phyloP scores from a whole-genome alignment of 139 green algal genomes.

The Chloropicon primus region DNA sequence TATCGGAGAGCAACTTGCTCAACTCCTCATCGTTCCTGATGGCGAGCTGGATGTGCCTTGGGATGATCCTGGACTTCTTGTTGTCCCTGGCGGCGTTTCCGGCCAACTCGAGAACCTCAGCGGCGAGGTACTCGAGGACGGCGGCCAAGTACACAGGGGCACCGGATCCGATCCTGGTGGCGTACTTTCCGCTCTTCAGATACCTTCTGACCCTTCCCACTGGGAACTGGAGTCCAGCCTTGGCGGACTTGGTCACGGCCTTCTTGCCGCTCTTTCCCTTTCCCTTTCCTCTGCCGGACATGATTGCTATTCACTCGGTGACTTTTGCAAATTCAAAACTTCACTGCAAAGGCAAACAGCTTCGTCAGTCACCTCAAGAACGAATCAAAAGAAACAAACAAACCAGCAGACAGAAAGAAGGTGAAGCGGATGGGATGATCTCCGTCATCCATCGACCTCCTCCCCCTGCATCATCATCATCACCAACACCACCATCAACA shows the following conservation, averaged over 20 bases:
- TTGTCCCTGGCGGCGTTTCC: conserved; percentile 82
- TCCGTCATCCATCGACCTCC: too few species aligned
- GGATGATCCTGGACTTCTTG: conserved; percentile 71
- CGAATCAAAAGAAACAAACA: too few species aligned
- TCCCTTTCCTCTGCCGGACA: conserved; percentile 53
- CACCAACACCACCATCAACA: too few species aligned
- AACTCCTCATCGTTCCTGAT: conserved; percentile 82
- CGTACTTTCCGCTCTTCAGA: conserved; percentile 73
- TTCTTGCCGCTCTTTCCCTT: conserved; percentile 63
- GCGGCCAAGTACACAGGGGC: conserved; percentile 60
- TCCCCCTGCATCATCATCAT: too few species aligned
- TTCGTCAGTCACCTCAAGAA: too few species aligned
- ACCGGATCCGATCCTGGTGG: conserved; percentile 38
- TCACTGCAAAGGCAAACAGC: too few species aligned
- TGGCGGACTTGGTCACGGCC: conserved; percentile 54
- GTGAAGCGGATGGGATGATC: too few species aligned
- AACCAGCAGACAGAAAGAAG: too few species aligned
- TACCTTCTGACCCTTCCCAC: conserved; percentile 70
- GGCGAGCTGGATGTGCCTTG: conserved; percentile 77
- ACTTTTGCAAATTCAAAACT: too few species aligned
- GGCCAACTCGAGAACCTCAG: conserved; percentile 68
- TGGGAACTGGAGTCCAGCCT: conserved; percentile 82
- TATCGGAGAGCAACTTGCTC: conserved; percentile 61
- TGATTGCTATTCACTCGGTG: conserved; percentile 26
- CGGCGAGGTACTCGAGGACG: conserved; percentile 72